These are phyloP conservation scores for Triticum urartu DNA, from an alignment of 176 grass and related monocot genomes.

Conservation along the genomic window DNA sequence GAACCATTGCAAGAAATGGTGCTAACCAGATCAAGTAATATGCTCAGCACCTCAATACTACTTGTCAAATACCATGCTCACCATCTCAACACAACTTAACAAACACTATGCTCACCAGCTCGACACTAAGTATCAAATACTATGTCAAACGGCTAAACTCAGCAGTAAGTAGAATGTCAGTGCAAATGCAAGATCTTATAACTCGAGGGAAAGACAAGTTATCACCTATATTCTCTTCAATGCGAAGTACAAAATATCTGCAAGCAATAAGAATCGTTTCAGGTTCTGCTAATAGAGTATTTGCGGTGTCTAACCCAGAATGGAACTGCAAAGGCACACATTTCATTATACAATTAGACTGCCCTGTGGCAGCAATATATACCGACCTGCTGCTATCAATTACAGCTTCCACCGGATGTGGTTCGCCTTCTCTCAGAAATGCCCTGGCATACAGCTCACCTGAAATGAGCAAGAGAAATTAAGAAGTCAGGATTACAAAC, in stretches of 20 bases:
- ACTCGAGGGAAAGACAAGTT: constrained; percentile 23
- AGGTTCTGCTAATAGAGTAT: constrained; percentile 26
- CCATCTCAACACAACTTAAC: constrained; percentile 1
- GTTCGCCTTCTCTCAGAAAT: constrained; percentile 82
- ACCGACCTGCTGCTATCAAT: constrained; percentile 93
- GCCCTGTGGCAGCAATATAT: constrained; percentile 2
- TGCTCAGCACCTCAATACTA: not conserved
- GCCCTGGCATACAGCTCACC: constrained; percentile 93
- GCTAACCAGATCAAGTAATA: not conserved
- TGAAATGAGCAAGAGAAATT: constrained; percentile 34
- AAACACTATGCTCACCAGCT: constrained; percentile 1
- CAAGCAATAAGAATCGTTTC: constrained; percentile 28
- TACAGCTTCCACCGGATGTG: constrained; percentile 90
- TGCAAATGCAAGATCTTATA: not conserved
- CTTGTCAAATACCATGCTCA: not conserved
- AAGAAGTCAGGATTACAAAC: constrained; percentile 28
- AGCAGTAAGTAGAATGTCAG: constrained; percentile 15
- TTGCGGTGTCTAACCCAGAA: not conserved
- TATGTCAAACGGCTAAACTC: constrained; percentile 8
- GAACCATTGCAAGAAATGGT: not conserved
- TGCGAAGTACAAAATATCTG: constrained; percentile 92
- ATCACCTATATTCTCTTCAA: constrained; percentile 94
- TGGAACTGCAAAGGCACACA: not conserved
- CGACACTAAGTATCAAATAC: constrained; percentile 15
- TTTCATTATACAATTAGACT: not conserved